Base-by-base conservation (phyloP, 2,329 filamentous ascomycete genomes). In the Hypoxylon sp. region DNA sequence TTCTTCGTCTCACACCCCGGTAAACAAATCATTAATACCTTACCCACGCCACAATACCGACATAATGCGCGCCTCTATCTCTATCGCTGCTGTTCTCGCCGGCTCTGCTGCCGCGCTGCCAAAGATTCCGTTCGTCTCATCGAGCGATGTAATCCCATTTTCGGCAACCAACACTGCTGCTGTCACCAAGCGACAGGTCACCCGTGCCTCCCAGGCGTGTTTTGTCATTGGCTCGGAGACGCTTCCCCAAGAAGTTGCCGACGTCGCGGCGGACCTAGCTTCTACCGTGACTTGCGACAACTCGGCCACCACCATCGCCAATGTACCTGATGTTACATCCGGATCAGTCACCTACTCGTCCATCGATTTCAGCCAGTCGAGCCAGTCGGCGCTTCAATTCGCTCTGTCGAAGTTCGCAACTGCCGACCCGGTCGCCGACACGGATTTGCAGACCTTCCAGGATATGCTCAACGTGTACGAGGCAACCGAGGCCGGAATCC, bases 401-500 rank as follows among this genome's bases (percentile, higher is more conserved):
- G 77, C 82, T 2, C 75, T 85, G 2, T 61, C 68, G 31, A 68
- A 70, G 34, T 86, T 85, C 66, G 75, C 77, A 8, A 83, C 82
- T 11, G 71, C 74, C 0, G 65, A 70, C 2, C 75, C 77, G 0
- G 72, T 84, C 8, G 76, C 78, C 5, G 57, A 63, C 55, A 76
- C 74, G 30, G 71, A 84, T 61, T 73, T 86, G 9, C 65, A 70
- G 4, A 67, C 68, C 13, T 83, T 84, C 69, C 73, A 82, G 64
- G 71, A 81, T 61, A 64, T 74, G 55, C 73, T 84, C 31, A 76
- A 83, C 63, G 76, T 77, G 7, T 85, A 86, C 61, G 68, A 79
- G 3, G 82, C 82, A 0, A 85, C 82, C 3, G 82, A 85, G 67
- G 81, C 79, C 1, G 82, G 80, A 1, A 71, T 86, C 37, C 73